These are phyloP conservation scores for Suillus alpinus DNA, from an alignment of 768 basidiomycete genomes.

Conservation along the genomic window DNA sequence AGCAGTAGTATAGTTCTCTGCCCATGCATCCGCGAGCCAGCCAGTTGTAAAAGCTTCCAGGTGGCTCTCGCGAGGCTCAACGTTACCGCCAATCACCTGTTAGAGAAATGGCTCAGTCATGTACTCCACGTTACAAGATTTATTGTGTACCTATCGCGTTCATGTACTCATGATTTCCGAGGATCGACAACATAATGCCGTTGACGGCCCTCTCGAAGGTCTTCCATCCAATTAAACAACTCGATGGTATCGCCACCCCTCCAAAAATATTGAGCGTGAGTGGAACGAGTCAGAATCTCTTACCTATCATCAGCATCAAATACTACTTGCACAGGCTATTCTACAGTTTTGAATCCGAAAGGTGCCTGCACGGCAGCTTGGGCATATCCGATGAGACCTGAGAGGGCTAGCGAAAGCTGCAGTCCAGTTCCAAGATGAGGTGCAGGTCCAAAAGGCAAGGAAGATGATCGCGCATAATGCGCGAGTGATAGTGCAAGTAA, in stretches of 20 bases:
- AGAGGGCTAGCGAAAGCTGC: slow-evolving; percentile 20
- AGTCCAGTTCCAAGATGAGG: slow-evolving; percentile 27
- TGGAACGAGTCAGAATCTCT: slow-evolving; percentile 13
- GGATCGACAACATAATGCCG: slow-evolving; percentile 69
- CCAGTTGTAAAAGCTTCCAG: slow-evolving; percentile 75
- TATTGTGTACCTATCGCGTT: slow-evolving; percentile 65
- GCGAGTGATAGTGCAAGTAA: slow-evolving; percentile 29
- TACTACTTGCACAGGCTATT: slow-evolving; percentile 7
- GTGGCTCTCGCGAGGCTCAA: slow-evolving; percentile 62
- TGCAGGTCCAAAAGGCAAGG: slow-evolving; percentile 29
- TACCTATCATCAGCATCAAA: slow-evolving; percentile 49
- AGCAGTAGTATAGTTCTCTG: slow-evolving; percentile 78
- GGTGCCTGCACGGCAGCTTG: slow-evolving; percentile 20
- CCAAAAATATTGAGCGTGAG: slow-evolving; percentile 10
- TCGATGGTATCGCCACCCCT: slow-evolving; percentile 90
- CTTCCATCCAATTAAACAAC: slow-evolving; percentile 83
- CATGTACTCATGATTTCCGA: slow-evolving; percentile 98
- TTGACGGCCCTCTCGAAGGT: slow-evolving; percentile 61
- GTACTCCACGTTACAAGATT: slow-evolving; percentile 5
- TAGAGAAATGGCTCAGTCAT: slow-evolving; percentile 10
- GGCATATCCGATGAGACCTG: slow-evolving; percentile 23
- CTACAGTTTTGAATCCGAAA: slow-evolving; percentile 16
- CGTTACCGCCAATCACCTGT: slow-evolving; percentile 81
- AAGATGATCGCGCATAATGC: slow-evolving; percentile 28
- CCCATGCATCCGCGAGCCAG: slow-evolving; percentile 78